Percentiles rank a stretch among this genome's conserved stretches.
Conservation (phyloP, 1,284 basidiomycete species). For the Trichosporon asahii region DNA sequence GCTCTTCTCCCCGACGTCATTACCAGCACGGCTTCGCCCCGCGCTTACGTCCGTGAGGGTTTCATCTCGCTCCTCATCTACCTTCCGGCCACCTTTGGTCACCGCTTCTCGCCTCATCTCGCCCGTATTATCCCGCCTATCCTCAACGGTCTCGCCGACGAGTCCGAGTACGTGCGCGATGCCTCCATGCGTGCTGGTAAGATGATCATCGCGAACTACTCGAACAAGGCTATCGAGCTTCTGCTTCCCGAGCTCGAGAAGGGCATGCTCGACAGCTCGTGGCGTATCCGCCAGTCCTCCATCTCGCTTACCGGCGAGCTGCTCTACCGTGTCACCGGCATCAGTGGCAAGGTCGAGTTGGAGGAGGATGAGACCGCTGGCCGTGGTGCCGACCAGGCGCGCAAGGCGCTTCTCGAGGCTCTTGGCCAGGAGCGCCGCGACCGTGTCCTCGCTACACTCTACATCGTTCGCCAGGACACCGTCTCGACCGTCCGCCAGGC, state of each 20-base stretch:
- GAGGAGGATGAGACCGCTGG: slow-evolving; percentile 71
- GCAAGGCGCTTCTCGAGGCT: slow-evolving; percentile 78
- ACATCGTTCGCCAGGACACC: slow-evolving; percentile 87
- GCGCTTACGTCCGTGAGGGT: slow-evolving; percentile 91
- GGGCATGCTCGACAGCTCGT: slow-evolving; percentile 90
- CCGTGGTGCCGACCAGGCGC: slow-evolving; percentile 72
- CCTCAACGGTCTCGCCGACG: slow-evolving; percentile 84
- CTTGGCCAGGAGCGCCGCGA: slow-evolving; percentile 87
- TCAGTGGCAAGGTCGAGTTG: slow-evolving; percentile 82
- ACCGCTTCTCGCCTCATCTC: slow-evolving; percentile 90
- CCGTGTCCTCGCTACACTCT: slow-evolving; percentile 84
- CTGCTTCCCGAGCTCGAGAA: slow-evolving; percentile 90
- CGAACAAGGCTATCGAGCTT: slow-evolving; percentile 85
- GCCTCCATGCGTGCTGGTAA: slow-evolving; percentile 98
- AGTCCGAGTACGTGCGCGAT: slow-evolving; percentile 89
- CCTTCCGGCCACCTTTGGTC: slow-evolving; percentile 91
- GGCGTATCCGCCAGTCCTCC: slow-evolving; percentile 93
- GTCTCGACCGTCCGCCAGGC: slow-evolving; percentile 86
- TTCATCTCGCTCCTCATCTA: slow-evolving; percentile 98
- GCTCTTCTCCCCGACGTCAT: slow-evolving; percentile 92
- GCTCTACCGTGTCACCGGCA: slow-evolving; percentile 96
- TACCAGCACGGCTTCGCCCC: slow-evolving; percentile 80
- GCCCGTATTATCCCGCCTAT: slow-evolving; percentile 93
- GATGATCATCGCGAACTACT: slow-evolving; percentile 97
- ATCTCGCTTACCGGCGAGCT: slow-evolving; percentile 94